Base-by-base conservation (phyloP, 441 rosid genomes). In the Codiaeum variegatum region DNA sequence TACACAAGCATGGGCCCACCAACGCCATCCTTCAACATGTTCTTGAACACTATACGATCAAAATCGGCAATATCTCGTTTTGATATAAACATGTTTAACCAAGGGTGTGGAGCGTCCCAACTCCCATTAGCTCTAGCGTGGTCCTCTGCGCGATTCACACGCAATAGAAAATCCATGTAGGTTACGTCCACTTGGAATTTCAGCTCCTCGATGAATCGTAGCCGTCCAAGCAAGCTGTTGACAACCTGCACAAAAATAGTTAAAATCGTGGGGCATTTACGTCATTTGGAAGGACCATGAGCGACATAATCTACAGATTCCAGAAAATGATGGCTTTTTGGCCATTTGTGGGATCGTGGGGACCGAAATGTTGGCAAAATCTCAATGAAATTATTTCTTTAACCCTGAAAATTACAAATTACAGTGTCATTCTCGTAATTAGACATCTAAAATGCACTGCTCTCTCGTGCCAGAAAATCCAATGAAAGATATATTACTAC, bases 91-190 rank as follows among this genome's bases (percentile, higher is more conserved):
- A 94, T 72, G 76, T 94, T 94, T 73, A 94, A 70, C 99, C 99
- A 92, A 29, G 99, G 98, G 84, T 94, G 99, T 3, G 99, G 93
- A 28, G 88, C 76, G 52, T 91, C 94, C 97, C 99, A 92, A 19
- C 82, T 79, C 36, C 96, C 94, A 55, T 55, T 84, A 59, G 83
- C 85, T 68, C 77, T 86, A 0, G 95, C 97, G 0, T 81, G 76
- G 32, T 77, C 85, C 76, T 94, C 99, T 3, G 55, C 82, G 0
- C 68, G 85, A 70, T 86, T 90, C 59, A 94, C 98, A 15, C 98
- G 88, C 73, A 85, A 65, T 60, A 94, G 34, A 76, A 94, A 94
- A 26, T 88, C 94, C 80, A 82, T 65, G 88, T 90, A 94, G 62
- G 80, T 49, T 1, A 91, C 51, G 75, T 94, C 96, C 46, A 67